Evolutionary conservation across 192 early-diverging fungal species (phyloP).

Genomic region (Coemansia sp.): DNA sequence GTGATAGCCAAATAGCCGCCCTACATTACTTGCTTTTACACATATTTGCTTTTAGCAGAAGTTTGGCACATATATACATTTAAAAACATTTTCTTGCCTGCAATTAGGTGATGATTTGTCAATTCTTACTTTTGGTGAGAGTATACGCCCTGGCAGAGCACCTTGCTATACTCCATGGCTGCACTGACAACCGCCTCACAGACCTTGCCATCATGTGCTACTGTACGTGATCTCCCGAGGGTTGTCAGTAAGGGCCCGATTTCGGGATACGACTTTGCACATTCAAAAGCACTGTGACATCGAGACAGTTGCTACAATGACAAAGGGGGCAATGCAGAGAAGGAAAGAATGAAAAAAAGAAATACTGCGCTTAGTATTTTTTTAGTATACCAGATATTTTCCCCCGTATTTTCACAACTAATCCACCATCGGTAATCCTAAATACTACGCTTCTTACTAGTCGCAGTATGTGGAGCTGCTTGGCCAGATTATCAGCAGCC

Average conservation of each 20-base stretch:
- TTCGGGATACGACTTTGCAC: slow-evolving; percentile 33
- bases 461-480: slow-evolving; percentile 15
- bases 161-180: slow-evolving; percentile 47
- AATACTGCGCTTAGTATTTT: too few species aligned
- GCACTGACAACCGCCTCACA: slow-evolving; percentile 23
- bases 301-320: slow-evolving; percentile 29
- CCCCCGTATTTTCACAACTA: not conserved
- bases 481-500: slow-evolving; percentile 9
- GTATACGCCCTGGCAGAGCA: slow-evolving; percentile 19
- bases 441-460: slow-evolving; percentile 12
- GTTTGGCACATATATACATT: not conserved
- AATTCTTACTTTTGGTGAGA: slow-evolving; percentile 33
- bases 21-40: slow-evolving; percentile 3
- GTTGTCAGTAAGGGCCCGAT: slow-evolving; percentile 36
- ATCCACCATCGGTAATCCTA: not conserved
- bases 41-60: not conserved
- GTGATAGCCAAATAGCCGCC: slow-evolving; percentile 35
- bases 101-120: not conserved
- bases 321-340: too few species aligned
- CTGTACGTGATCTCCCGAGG: slow-evolving; percentile 15
- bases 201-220: slow-evolving; percentile 9
- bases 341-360: too few species aligned
- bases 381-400: too few species aligned
- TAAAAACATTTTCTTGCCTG: not conserved
- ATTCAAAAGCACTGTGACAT: slow-evolving; percentile 43